These are phyloP conservation scores for Cystobasidium sp. DNA, from an alignment of 1,284 basidiomycete genomes.

Conservation along the genomic window DNA sequence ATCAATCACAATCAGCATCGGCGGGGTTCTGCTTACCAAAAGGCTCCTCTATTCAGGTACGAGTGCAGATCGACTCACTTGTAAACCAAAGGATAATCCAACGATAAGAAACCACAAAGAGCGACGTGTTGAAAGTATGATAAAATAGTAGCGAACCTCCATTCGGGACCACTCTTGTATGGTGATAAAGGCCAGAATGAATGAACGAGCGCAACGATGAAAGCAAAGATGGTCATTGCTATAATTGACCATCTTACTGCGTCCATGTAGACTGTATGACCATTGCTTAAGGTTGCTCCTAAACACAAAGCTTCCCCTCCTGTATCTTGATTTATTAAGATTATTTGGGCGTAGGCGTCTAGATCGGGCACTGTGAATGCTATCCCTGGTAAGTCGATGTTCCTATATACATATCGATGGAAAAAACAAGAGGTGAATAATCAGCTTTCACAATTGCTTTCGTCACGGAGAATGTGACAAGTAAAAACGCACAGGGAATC, in stretches of 20 bases:
- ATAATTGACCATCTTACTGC: constrained; percentile 79
- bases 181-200: constrained; percentile 60
- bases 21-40: no score
- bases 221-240: constrained; percentile 69
- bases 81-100: constrained; percentile 86
- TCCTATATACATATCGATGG: constrained; percentile 51
- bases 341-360: constrained; percentile 83
- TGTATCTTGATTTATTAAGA: constrained; percentile 70
- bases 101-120: constrained; percentile 72
- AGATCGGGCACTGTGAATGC: constrained; percentile 88
- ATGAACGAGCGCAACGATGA: constrained; percentile 70
- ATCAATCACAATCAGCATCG: no score
- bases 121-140: constrained; percentile 81
- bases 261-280: constrained; percentile 75
- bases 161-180: constrained; percentile 56
- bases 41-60: no score
- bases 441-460: background rate
- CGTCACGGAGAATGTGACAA: background rate
- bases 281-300: constrained; percentile 88
- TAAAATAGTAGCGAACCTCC: constrained; percentile 75
- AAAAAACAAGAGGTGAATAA: constrained; percentile 2
- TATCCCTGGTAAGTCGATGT: constrained; percentile 70
- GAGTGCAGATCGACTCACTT: constrained; percentile 54
- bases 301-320: constrained; percentile 81
- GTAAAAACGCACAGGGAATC: constrained; percentile 22